These are phyloP conservation scores for Flaveria brownii DNA, from an alignment of 129 eudicot species.

Conservation along the genomic window DNA sequence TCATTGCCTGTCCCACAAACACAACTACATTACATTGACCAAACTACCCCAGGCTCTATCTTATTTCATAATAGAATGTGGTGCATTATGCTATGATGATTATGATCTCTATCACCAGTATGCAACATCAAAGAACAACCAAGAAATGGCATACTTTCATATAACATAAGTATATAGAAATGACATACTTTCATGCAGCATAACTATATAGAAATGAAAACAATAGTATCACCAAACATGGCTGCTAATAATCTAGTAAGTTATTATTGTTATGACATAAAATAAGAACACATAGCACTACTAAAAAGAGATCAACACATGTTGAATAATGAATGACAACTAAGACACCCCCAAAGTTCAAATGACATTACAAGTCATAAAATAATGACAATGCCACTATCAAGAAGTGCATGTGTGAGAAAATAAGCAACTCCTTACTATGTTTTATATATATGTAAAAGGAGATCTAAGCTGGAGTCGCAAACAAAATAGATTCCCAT, in stretches of 20 bases:
- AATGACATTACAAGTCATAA: neutral
- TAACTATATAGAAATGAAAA: neutral
- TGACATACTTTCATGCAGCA: neutral
- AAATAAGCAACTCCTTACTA: no score
- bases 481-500: no score
- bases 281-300: neutral
- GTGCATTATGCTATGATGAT: neutral
- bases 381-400: no score
- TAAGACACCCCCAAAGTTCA: neutral
- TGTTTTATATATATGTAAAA: no score
- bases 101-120: neutral
- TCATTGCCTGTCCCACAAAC: conserved; percentile 60
- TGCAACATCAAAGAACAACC: neutral
- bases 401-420: no score
- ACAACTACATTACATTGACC: conserved; percentile 9
- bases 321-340: neutral
- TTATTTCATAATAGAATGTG: neutral
- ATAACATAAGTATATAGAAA: neutral
- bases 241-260: neutral
- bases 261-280: neutral
- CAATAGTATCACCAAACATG: neutral
- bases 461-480: no score
- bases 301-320: neutral
- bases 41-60: neutral
- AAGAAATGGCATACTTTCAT: neutral